These are phyloP conservation scores for Phytophthora colocasiae DNA, from an alignment of 352 stramenopile species.

Conservation along the genomic window DNA sequence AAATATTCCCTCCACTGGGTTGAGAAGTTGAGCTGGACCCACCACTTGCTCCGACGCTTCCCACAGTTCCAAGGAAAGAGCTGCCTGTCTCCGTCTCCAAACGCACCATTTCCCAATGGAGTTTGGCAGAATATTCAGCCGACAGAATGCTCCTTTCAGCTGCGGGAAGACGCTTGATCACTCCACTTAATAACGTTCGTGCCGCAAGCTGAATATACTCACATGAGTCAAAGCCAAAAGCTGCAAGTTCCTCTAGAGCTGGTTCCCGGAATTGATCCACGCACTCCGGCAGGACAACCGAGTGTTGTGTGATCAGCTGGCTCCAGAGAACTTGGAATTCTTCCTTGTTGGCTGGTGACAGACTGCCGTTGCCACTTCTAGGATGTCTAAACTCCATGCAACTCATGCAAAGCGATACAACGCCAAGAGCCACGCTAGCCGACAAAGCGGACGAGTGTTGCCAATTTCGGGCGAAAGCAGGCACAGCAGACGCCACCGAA, in stretches of 20 bases:
- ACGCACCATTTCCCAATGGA: constrained; percentile 81
- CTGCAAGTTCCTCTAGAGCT: constrained; percentile 74
- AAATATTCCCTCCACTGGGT: constrained; percentile 28
- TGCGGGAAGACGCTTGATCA: constrained; percentile 75
- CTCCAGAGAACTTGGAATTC: constrained; percentile 89
- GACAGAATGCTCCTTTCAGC: constrained; percentile 54
- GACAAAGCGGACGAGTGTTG: constrained; percentile 79
- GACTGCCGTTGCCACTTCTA: constrained; percentile 21
- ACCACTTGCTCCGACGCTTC: constrained; percentile 22
- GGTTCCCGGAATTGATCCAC: constrained; percentile 73
- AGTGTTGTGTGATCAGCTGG: constrained; percentile 87
- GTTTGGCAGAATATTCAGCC: constrained; percentile 80
- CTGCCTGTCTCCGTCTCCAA: constrained; percentile 69
- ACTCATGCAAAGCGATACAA: constrained; percentile 84
- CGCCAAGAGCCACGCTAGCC: constrained; percentile 67
- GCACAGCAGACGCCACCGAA: constrained; percentile 1
- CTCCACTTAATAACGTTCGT: constrained; percentile 70
- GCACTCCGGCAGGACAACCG: constrained; percentile 79
- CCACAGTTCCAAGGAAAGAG: constrained; percentile 33
- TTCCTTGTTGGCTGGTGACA: constrained; percentile 65
- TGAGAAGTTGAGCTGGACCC: constrained; percentile 21
- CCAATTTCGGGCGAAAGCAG: constrained; percentile 68
- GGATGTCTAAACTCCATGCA: constrained; percentile 84
- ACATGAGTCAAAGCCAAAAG: constrained; percentile 77
- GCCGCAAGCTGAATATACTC: constrained; percentile 83